Base-by-base conservation (phyloP, 23 red algal genomes). In the Gracilaria domingensis region DNA sequence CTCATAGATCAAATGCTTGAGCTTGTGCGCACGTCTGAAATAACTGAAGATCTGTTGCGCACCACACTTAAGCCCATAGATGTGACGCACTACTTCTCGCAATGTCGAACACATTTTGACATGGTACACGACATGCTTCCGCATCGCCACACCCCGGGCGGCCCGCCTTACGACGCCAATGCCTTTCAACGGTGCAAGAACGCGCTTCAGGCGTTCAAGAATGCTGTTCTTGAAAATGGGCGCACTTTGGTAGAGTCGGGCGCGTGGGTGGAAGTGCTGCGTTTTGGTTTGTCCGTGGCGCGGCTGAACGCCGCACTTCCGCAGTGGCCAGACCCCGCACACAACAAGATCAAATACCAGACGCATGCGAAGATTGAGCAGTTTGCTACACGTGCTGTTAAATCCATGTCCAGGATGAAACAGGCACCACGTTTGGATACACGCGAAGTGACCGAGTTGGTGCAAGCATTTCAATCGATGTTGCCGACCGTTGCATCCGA, bases 321-420 rank as follows among this genome's bases (percentile, higher is more conserved):
- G 67, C 24, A 54, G 16, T 87, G 84, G 84, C 40, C 23, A 0
- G 84, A 87, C 1, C 60, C 39, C 3, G 61, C 32, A 24, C 25
- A 74, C 67, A 74, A 74, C 28, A 74, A 74, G 30, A 49, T 16
- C 40, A 57, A 55, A 12, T 17, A 21, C 16, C 59, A 69, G 48
- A 21, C 77, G n/a, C 64, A 74, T 17, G 42, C 14, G 21, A 87
- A 61, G 32, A 67, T 87, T 24, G 67, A 87, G 44, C 84, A 87
- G 5, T 87, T 87, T 48, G 84, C 67, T 48, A 38, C 26, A 42
- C 64, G 67, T 12, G 64, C 84, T n/a, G 30, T 60, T 21, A 87
- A 34, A 21, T 6, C 39, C 21, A 12, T 87, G 40, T 1, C 42
- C 2, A 87, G 34, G 28, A 28, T 26, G 44, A 87, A 87, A 38